A percentile compares a stretch with the other conserved stretches of the same genome.
phyloP scores from a whole-genome alignment of 2,329 filamentous ascomycete genomes.

The Colletotrichum spaethianum region DNA sequence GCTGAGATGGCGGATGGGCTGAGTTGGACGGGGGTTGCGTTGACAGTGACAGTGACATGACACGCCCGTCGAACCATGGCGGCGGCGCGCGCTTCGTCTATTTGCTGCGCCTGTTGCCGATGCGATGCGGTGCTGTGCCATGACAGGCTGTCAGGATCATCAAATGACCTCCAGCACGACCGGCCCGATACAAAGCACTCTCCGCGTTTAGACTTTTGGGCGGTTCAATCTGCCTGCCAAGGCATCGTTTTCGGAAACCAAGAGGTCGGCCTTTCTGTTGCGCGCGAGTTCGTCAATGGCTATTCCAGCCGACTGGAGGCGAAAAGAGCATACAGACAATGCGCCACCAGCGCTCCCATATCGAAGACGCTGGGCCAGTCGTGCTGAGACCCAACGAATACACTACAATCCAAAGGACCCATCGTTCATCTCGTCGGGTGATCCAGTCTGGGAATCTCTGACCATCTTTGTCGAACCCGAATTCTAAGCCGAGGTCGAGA shows the following conservation, averaged over 20 bases:
- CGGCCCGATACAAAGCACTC: background rate
- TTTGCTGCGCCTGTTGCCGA: background rate
- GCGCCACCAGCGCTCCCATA: background rate
- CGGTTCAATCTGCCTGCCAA: background rate
- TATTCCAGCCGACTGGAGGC: background rate
- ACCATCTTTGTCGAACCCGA: background rate
- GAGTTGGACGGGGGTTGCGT: background rate
- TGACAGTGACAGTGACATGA: slow-evolving; percentile 2
- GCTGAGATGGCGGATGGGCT: background rate
- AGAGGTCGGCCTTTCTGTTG: background rate
- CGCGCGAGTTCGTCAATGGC: background rate
- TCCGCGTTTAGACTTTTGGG: background rate
- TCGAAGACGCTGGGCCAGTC: background rate
- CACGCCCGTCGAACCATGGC: background rate
- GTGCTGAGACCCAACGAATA: background rate
- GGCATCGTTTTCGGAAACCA: background rate
- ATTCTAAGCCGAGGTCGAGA: slow-evolving; percentile 11
- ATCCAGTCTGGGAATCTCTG: background rate
- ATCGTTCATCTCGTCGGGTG: background rate
- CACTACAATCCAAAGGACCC: background rate
- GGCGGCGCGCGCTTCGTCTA: background rate
- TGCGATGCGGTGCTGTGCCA: background rate
- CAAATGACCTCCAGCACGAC: slow-evolving; percentile 9
- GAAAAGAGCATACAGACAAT: too few relatives aligned
- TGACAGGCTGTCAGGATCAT: slow-evolving; percentile 1